Percentiles rank a stretch among this genome's conserved stretches.
Conservation (phyloP, 1,284 basidiomycete species). For the Cryptococcus amylolentus region DNA sequence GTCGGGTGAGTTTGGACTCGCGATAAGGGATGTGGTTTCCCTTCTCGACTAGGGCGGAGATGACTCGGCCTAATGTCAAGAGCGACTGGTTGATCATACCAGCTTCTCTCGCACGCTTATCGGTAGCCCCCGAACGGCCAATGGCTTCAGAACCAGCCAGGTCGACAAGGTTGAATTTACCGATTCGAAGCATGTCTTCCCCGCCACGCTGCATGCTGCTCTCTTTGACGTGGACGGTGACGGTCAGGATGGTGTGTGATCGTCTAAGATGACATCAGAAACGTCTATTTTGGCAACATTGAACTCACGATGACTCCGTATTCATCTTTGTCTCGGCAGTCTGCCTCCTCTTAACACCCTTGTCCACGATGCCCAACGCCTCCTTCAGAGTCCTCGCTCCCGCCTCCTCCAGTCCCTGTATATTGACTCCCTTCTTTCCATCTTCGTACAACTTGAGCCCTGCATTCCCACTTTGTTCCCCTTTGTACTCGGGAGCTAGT, state of each 20-base stretch:
- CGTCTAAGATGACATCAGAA: slow-evolving; percentile 55
- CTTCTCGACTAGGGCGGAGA: slow-evolving; percentile 92
- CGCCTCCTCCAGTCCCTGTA: slow-evolving; percentile 92
- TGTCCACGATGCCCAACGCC: slow-evolving; percentile 77
- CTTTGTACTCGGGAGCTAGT: slow-evolving; percentile 69
- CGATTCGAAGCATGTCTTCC: slow-evolving; percentile 86
- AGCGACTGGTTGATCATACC: slow-evolving; percentile 99
- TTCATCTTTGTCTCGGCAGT: slow-evolving; percentile 98
- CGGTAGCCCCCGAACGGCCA: slow-evolving; percentile 90
- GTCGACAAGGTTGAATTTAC: slow-evolving; percentile 96
- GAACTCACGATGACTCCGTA: slow-evolving; percentile 71
- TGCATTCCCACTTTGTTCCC: slow-evolving; percentile 43
- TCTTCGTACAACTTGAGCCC: slow-evolving; percentile 93
- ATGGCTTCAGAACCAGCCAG: slow-evolving; percentile 98
- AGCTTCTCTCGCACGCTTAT: slow-evolving; percentile 91
- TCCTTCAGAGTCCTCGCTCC: slow-evolving; percentile 78
- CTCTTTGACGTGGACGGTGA: slow-evolving; percentile 92
- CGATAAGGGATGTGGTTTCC: slow-evolving; percentile 91
- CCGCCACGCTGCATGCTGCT: slow-evolving; percentile 57
- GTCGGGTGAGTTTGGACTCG: slow-evolving; percentile 82
- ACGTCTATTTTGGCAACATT: neutral
- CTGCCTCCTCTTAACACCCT: slow-evolving; percentile 86
- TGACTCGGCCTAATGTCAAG: slow-evolving; percentile 91
- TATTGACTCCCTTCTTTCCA: slow-evolving; percentile 79
- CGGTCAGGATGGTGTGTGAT: slow-evolving; percentile 96